Evolutionary conservation across 1,284 basidiomycete species (phyloP).

Genomic region (Moniliophthora roreri): DNA sequence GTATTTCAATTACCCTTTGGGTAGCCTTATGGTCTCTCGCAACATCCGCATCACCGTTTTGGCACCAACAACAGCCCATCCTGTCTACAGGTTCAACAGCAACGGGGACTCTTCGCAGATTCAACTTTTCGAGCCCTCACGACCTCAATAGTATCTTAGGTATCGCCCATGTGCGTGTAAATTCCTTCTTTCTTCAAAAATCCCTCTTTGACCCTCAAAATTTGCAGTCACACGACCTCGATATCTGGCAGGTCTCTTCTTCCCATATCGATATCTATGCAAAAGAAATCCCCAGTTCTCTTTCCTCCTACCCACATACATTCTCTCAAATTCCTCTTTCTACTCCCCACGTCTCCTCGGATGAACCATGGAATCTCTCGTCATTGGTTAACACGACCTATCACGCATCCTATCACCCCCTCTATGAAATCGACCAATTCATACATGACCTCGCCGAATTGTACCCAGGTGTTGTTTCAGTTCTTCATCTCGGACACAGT

Average conservation of each 20-base stretch:
- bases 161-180: too few species aligned
- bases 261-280: slow-evolving; percentile 19
- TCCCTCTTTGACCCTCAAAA: too few species aligned
- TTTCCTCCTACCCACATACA: slow-evolving; percentile 25
- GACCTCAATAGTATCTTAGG: too few species aligned
- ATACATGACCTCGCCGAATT: slow-evolving; percentile 41
- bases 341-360: neutral
- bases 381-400: slow-evolving; percentile 42
- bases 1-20: too few species aligned
- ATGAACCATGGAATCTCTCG: slow-evolving; percentile 29
- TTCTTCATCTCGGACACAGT: slow-evolving; percentile 50
- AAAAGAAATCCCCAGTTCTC: slow-evolving; percentile 19
- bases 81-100: neutral
- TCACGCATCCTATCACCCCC: slow-evolving; percentile 52
- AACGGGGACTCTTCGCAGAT: neutral
- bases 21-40: neutral
- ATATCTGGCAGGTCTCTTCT: slow-evolving; percentile 38
- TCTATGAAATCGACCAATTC: slow-evolving; percentile 53
- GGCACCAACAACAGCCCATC: neutral
- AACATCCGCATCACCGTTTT: neutral
- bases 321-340: slow-evolving; percentile 11
- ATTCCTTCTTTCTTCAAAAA: too few species aligned
- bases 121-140: too few species aligned
- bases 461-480: slow-evolving; percentile 40
- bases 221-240: slow-evolving; percentile 24